Evolutionary conservation across 805 yeast genomes (phyloP), one percentile per base, ranked within the genome.

Genomic region (Barnettozyma salicaria): DNA sequence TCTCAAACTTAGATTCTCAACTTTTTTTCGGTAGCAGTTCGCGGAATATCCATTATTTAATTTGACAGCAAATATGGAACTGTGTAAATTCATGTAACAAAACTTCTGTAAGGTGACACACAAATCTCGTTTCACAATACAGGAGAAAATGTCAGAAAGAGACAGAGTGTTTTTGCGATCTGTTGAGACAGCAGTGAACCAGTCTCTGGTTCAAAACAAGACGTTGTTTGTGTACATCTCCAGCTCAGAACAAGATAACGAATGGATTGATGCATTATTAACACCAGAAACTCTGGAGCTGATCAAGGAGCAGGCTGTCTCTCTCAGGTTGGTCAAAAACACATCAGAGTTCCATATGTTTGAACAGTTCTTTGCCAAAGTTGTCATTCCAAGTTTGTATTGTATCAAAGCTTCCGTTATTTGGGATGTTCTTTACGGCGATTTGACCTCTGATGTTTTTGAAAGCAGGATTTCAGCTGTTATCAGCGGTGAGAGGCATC

Each of bases 381-480:
- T 68, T 7, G 50, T 48, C 1, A 64, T 68, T 4, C 89, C 89
- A 2, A 68, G 83, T 43, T 59, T 80, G 18, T 69, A 74, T 49
- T 59, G 80, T 11, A 64, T 83, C n/a, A 59, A 55, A 23, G 58
- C 63, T 9, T 76, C 80, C 6, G 53, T 60, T 27, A 61, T 77
- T 5, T 43, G 72, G 23, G 76, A 68, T 31, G 47, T 64, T 3
- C 57, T 76, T 9, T 56, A 59, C 7, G 66, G 59, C 6, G 64
- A 58, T 3, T 45, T 59, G 3, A 30, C 53, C 8, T 41, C 38
- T 14, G 55, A 44, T 5, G 52, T 46, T 21, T 60, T 70, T 34
- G 53, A 47, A 10, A 17, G 16, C 13, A 24, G 41, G 34, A 37
- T 34, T 28, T 23, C 43, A 13, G 27, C 43, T 19, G 21, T 41